Evolutionary conservation across 768 basidiomycete genomes (phyloP).

Genomic region (Pleurotus citrinopileatus): DNA sequence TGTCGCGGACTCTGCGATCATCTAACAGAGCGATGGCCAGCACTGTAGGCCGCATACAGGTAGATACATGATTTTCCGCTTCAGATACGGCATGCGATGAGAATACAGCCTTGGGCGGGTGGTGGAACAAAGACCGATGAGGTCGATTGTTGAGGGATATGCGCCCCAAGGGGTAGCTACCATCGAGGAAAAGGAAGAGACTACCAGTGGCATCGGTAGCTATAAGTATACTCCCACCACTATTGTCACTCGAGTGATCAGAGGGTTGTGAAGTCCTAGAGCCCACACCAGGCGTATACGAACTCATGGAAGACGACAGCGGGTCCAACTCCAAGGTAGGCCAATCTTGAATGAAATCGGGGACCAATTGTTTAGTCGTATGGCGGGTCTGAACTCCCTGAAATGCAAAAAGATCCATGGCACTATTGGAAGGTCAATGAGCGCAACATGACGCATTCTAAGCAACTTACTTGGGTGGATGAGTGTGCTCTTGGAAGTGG

Average conservation of each 20-base stretch:
- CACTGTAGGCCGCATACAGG: constrained; percentile 39
- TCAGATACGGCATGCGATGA: constrained; percentile 38
- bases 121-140: constrained; percentile 43
- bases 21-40: constrained; percentile 58
- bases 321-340: constrained; percentile 59
- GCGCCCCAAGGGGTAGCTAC: constrained; percentile 67
- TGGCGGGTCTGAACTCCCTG: constrained; percentile 61
- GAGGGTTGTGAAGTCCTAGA: constrained; percentile 24
- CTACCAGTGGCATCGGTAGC: constrained; percentile 56
- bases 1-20: constrained; percentile 55
- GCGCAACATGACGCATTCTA: not conserved
- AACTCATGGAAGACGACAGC: constrained; percentile 58
- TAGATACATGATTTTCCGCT: constrained; percentile 22
- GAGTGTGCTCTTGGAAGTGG: constrained; percentile 61
- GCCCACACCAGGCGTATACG: constrained; percentile 33
- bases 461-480: constrained; percentile 58
- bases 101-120: constrained; percentile 43
- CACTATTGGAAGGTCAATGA: constrained; percentile 41
- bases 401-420: constrained; percentile 79
- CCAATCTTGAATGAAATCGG: constrained; percentile 66
- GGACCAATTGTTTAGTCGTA: constrained; percentile 40
- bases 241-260: constrained; percentile 49
- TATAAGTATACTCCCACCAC: constrained; percentile 62
- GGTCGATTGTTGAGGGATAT: constrained; percentile 34
- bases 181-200: constrained; percentile 71